Base-by-base conservation (phyloP, 352 stramenopile species). In the Phytopythium montanum region DNA sequence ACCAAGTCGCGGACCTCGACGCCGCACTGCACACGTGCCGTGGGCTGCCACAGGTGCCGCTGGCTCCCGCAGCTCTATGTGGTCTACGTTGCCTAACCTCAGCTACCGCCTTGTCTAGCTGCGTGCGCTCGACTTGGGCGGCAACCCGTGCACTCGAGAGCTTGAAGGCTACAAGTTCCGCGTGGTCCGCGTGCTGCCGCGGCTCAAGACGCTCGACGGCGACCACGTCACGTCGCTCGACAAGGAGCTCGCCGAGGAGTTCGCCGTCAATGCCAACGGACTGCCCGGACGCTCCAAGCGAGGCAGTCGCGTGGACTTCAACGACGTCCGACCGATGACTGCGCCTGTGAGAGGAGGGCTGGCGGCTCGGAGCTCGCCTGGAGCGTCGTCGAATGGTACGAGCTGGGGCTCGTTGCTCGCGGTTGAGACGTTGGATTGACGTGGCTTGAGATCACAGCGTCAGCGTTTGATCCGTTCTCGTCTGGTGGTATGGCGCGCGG, bases 111-210 rank as follows among this genome's bases (percentile, higher is more conserved):
- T 18, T 31, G 14, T n/a, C 31, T 60, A 92, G 83, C 68, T 94
- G 4, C 80, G 79, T 14, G 73, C 74, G 5, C 54, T 94, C 16
- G 85, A 94, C 62, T 65, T 94, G 1, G 85, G 82, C 6, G 85
- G 81, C 8, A 94, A 94, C 33, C 82, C 82, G 16, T 94, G 81
- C 56, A 83, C 85, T 1, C 66, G 73, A 7, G 68, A 85, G 44
- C 56, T 74, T 0, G 74, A 82, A 23, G 75, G 79, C 14, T 94
- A 90, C 68, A 94, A 94, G 59, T 94, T 91, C 53, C 65, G 77
- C 29, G 74, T 89, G 28, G 63, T 94, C 13, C 69, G 76, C 9
- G 60, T 73, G 19, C 68, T 94, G 18, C 72, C 82, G 2, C 76
- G 82, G 28, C 69, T 94, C 6, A 87, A 88, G 33, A 75, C 62